These are phyloP conservation scores for Leavenworthia alabamica DNA, from an alignment of 345 rosid genomes.

Conservation along the genomic window DNA sequence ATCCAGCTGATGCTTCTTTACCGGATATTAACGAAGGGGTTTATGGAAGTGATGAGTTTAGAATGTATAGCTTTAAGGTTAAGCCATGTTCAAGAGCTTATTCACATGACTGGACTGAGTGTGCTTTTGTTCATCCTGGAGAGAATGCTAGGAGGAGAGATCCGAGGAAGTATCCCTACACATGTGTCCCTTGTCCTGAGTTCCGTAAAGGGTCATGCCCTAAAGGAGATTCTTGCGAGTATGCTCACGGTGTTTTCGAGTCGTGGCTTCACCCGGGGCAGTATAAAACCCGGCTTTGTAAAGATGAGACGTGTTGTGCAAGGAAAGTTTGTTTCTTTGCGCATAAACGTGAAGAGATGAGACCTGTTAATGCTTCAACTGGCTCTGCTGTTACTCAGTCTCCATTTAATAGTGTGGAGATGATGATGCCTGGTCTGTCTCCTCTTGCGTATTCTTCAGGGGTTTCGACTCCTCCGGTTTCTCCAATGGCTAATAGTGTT, in stretches of 20 bases:
- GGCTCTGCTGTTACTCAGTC: slow-evolving; percentile 74
- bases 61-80: slow-evolving; percentile 87
- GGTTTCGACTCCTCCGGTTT: slow-evolving; percentile 56
- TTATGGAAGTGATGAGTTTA: slow-evolving; percentile 82
- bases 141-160: slow-evolving; percentile 98
- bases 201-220: slow-evolving; percentile 89
- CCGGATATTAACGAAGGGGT: slow-evolving; percentile 86
- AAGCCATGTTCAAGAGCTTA: slow-evolving; percentile 98
- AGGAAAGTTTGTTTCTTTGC: slow-evolving; percentile 99
- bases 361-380: slow-evolving; percentile 85
- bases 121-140: slow-evolving; percentile 95
- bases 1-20: slow-evolving; percentile 69
- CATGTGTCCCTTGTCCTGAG: slow-evolving; percentile 96
- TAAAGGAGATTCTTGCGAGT: slow-evolving; percentile 87
- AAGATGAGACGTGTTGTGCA: slow-evolving; percentile 80
- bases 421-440: slow-evolving; percentile 62
- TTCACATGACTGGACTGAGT: slow-evolving; percentile 97
- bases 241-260: slow-evolving; percentile 95
- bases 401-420: slow-evolving; percentile 29
- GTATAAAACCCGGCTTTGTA: slow-evolving; percentile 89
- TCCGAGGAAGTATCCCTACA: slow-evolving; percentile 86
- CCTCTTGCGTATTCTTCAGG: slow-evolving; percentile 51
- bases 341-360: slow-evolving; percentile 79
- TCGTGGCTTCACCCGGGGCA: slow-evolving; percentile 99
- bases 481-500: slow-evolving; percentile 29